Conservation (phyloP, 2,329 filamentous ascomycete genomes). For the Xylaria sp. region DNA sequence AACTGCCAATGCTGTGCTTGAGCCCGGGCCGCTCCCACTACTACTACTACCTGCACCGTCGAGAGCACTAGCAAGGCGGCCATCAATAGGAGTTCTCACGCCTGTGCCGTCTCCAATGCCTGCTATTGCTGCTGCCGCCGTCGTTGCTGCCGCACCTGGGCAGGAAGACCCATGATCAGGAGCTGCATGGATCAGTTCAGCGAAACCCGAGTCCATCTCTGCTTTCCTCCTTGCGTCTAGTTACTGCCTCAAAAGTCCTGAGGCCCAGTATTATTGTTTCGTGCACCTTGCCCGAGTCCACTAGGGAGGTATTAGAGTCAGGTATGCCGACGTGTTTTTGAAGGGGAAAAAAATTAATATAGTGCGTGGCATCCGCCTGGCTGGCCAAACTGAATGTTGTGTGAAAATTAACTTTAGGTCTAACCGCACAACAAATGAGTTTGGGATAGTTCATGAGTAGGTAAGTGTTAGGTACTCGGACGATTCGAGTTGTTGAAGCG, state of each 20-base stretch:
- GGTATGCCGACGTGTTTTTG: conserved; percentile 5
- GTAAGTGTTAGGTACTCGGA: neutral
- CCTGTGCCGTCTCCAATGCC: conserved; percentile 27
- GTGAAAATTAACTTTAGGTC: neutral
- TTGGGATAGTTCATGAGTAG: neutral
- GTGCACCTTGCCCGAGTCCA: conserved; percentile 6
- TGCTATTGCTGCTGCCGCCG: neutral
- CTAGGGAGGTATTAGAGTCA: conserved; percentile 10
- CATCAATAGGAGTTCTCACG: neutral
- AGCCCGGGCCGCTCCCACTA: conserved; percentile 14
- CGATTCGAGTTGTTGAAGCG: neutral
- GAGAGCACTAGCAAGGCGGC: conserved; percentile 25
- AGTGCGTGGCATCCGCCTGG: conserved; percentile 22
- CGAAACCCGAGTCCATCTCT: conserved; percentile 35
- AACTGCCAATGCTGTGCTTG: conserved; percentile 15
- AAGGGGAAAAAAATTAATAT: conserved; percentile 16
- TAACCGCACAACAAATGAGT: conserved; percentile 2
- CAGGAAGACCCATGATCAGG: conserved; percentile 29
- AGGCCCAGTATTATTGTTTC: conserved; percentile 30
- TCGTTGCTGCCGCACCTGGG: conserved; percentile 1
- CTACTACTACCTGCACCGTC: conserved; percentile 5
- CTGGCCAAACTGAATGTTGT: conserved; percentile 11
- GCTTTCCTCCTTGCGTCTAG: conserved; percentile 23
- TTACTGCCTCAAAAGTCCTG: conserved; percentile 20
- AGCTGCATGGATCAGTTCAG: conserved; percentile 28